Conservation (phyloP, 2,329 filamentous ascomycete species). For the Fusarium sp. region DNA sequence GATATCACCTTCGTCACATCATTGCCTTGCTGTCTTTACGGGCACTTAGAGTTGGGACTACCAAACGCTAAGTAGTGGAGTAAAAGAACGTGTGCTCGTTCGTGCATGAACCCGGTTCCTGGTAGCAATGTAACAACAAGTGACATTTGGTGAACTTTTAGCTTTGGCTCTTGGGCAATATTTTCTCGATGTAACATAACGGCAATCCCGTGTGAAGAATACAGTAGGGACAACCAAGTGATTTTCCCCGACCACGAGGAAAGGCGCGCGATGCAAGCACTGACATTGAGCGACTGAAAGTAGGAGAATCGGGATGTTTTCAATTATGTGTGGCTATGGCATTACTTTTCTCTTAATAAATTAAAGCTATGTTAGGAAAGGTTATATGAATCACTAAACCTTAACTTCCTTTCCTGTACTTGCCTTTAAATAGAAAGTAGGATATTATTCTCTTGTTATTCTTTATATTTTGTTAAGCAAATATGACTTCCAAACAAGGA, state of each 20-base stretch:
- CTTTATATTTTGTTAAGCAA: fast-evolving
- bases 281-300: not conserved
- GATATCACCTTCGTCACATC: not conserved
- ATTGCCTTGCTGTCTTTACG: too few relatives aligned
- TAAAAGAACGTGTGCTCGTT: not conserved
- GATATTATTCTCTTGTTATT: too few relatives aligned
- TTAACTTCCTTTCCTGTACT: fast-evolving
- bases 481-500: not conserved
- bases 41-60: not conserved
- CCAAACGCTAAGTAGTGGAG: not conserved
- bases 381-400: fast-evolving
- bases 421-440: fast-evolving
- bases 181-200: not conserved
- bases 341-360: fast-evolving
- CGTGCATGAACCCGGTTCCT: not conserved
- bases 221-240: not conserved
- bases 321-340: fast-evolving
- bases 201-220: not conserved
- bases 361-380: not conserved
- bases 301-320: not conserved
- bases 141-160: not conserved
- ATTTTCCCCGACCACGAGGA: fast-evolving
- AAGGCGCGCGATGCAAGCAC: not conserved
- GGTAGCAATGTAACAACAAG: not conserved
- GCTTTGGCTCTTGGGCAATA: not conserved